Base-by-base conservation (phyloP, 257 asterid species). In the Solanum sejunctum region DNA sequence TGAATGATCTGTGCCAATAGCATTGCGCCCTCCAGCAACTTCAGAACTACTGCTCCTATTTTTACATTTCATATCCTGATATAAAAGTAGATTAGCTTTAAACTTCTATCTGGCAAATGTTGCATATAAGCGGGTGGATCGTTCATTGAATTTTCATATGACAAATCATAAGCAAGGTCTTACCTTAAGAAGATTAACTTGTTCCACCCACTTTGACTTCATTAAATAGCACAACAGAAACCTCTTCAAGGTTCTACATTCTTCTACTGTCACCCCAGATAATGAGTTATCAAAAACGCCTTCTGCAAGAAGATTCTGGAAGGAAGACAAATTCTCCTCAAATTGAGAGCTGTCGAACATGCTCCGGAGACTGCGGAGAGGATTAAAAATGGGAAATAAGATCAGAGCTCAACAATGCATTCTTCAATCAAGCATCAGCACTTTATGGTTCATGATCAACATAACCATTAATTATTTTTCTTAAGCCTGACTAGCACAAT, bases 181-280 rank as follows among this genome's bases (percentile, higher is more conserved):
- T 83, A 94, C 98, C 98, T 94, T 90, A 79, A 89, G 84, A 55
- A 36, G 77, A 80, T 85, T 86, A 87, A 91, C 90, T 20, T 91
- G 89, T 82, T 92, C 93, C 82, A 93, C 92, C 98, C 98, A 94
- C 85, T 90, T 92, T 4, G 95, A 93, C 85, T 93, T 92, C 21
- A 87, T 80, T 75, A 84, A 85, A 89, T 90, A 88, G 95, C 91
- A 89, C 66, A 94, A 86, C 64, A 90, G 84, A 54, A 86, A 83
- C 85, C 89, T 89, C 95, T 90, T 94, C 85, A 94, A 79, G 87
- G 80, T 85, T 87, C 87, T 86, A 84, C 92, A 87, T 67, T 93
- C 97, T 82, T 93, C 96, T 39, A 86, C 47, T 70, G 88, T 87
- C 85, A 87, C 82, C 82, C 93, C 94, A 17, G 91, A 55, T 10